Percentiles rank a stretch among this genome's conserved stretches.
Conservation (phyloP, 495 filamentous ascomycete genomes). For the Xylaria flabelliformis region DNA sequence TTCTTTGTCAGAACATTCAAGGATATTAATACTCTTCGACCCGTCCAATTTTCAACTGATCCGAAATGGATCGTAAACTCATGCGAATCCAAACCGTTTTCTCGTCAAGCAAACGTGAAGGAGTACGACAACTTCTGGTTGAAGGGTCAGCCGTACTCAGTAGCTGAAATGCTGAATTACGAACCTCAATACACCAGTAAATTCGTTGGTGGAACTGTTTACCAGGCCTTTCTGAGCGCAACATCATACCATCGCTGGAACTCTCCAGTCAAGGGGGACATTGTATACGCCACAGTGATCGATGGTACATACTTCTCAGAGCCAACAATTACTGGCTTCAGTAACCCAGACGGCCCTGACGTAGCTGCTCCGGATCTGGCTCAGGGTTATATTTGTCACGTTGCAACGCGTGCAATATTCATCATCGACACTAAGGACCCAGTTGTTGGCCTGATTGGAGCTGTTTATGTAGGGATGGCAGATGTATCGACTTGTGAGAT, state of each 20-base stretch:
- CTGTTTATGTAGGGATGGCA: conserved; percentile 64
- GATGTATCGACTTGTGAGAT: conserved; percentile 65
- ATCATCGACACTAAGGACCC: conserved; percentile 63
- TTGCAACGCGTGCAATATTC: conserved; percentile 59
- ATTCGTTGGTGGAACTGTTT: conserved; percentile 62
- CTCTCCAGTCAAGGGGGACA: conserved; percentile 56
- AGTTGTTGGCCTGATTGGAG: conserved; percentile 59
- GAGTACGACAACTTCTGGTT: conserved; percentile 57
- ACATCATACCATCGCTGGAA: conserved; percentile 67
- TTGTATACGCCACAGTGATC: conserved; percentile 53
- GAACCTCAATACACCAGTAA: conserved; percentile 4
- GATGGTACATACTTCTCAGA: conserved; percentile 67
- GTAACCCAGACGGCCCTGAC: conserved; percentile 38
- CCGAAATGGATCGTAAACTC: conserved; percentile 59
- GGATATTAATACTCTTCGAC: conserved; percentile 49
- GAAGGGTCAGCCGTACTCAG: conserved; percentile 62
- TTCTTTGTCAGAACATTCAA: conserved; percentile 66
- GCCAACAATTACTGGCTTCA: conserved; percentile 53
- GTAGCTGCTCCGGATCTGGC: conserved; percentile 32
- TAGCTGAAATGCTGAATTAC: conserved; percentile 56
- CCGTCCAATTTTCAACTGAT: conserved; percentile 47
- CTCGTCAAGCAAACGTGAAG: conserved; percentile 41
- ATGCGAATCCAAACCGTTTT: conserved; percentile 62
- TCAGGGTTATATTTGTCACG: conserved; percentile 58
- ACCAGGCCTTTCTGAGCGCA: conserved; percentile 63